Evolutionary conservation across 106 monocot genomes (phyloP).

Genomic region (Acanthochlamys bracteata): DNA sequence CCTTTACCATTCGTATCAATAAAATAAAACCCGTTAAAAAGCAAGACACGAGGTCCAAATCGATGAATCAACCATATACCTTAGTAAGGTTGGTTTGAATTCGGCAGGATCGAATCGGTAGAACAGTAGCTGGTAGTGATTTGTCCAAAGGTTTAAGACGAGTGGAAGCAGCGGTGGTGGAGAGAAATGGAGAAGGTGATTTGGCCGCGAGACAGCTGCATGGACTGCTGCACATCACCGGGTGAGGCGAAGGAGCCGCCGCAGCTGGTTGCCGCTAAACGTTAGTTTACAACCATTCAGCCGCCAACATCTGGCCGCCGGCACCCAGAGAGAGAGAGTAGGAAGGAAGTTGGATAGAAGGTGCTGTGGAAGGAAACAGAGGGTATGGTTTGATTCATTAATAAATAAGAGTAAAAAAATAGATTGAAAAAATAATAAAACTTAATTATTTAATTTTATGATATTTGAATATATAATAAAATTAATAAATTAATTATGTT

Average conservation of each 20-base stretch:
- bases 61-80: background rate
- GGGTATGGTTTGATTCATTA: background rate
- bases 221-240: background rate
- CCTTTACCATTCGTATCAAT: background rate
- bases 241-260: background rate
- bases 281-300: background rate
- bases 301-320: background rate
- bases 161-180: background rate
- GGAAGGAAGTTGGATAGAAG: background rate
- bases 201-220: conserved; percentile 2
- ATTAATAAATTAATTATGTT: background rate
- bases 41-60: background rate
- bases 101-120: background rate
- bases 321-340: background rate
- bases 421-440: too few species aligned
- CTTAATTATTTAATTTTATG: too few species aligned
- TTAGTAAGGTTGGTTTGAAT: background rate
- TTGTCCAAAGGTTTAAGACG: background rate
- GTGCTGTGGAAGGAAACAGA: background rate
- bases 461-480: too few species aligned
- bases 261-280: too few species aligned
- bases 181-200: background rate
- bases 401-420: too few species aligned
- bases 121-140: background rate
- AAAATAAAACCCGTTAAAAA: too few species aligned